phyloP scores from a whole-genome alignment of 2,329 filamentous ascomycete genomes.

The Colletotrichum cereale region DNA sequence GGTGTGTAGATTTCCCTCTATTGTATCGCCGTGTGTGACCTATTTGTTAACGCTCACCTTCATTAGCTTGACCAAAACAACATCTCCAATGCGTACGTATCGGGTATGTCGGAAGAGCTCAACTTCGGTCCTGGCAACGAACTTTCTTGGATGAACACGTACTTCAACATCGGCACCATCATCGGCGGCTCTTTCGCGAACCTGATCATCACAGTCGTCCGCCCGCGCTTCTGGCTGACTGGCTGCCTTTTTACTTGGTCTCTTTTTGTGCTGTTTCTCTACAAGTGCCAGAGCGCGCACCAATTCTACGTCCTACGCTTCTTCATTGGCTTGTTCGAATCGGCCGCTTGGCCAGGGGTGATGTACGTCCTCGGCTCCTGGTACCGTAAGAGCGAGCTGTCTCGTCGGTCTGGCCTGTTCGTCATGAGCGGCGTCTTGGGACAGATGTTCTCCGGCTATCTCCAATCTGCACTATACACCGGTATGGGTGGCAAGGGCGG shows the following conservation, averaged over 20 bases:
- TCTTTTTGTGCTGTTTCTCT: constrained; percentile 56
- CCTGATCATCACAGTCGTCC: constrained; percentile 58
- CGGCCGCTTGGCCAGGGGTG: constrained; percentile 67
- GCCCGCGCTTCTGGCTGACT: constrained; percentile 57
- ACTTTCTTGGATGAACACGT: constrained; percentile 60
- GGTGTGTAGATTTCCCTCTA: constrained; percentile 10
- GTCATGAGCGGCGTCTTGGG: constrained; percentile 68
- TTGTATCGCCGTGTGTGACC: no score
- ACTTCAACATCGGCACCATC: constrained; percentile 61
- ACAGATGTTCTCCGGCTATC: constrained; percentile 52
- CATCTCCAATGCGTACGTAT: constrained; percentile 62
- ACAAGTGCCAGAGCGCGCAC: constrained; percentile 51
- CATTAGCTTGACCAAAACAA: constrained; percentile 57
- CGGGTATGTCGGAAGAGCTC: constrained; percentile 62
- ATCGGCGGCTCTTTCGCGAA: constrained; percentile 59
- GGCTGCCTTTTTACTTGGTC: constrained; percentile 54
- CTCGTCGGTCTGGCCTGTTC: constrained; percentile 68
- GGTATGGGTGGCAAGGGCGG: constrained; percentile 51
- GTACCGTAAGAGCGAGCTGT: constrained; percentile 70
- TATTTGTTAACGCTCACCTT: background rate
- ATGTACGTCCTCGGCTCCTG: constrained; percentile 67
- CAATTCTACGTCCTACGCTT: constrained; percentile 64
- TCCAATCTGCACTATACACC: constrained; percentile 50
- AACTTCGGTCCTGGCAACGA: constrained; percentile 55
- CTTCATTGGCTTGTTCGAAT: constrained; percentile 67